Evolutionary conservation across 768 basidiomycete species (phyloP).

Genomic region (Tylopilus subfusipes): DNA sequence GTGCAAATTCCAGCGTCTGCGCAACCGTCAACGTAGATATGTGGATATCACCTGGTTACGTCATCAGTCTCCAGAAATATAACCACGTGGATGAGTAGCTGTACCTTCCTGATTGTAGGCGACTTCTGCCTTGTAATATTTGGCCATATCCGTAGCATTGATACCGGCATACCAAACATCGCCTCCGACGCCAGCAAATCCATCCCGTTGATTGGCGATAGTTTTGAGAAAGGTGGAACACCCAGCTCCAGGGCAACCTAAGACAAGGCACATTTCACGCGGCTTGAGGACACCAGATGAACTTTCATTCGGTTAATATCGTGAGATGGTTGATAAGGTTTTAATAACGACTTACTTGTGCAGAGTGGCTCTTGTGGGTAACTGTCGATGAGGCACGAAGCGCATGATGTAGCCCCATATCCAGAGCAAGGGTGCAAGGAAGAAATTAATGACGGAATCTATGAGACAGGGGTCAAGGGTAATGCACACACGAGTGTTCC

Average conservation of each 20-base stretch:
- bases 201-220: slow-evolving; percentile 71
- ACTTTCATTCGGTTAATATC: slow-evolving; percentile 29
- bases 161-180: slow-evolving; percentile 84
- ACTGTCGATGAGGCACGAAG: slow-evolving; percentile 36
- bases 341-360: slow-evolving; percentile 46
- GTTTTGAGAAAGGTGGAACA: slow-evolving; percentile 85
- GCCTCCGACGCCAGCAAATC: slow-evolving; percentile 61
- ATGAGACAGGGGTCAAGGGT: neutral
- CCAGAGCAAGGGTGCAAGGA: slow-evolving; percentile 49
- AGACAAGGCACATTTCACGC: slow-evolving; percentile 83
- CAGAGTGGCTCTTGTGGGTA: slow-evolving; percentile 50
- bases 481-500: neutral
- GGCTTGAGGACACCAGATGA: slow-evolving; percentile 68
- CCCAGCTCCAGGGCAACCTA: slow-evolving; percentile 81
- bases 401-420: slow-evolving; percentile 41
- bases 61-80: neutral
- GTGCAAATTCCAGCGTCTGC: slow-evolving; percentile 69
- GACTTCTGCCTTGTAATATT: slow-evolving; percentile 75
- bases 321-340: neutral
- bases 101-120: slow-evolving; percentile 74
- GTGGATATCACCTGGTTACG: slow-evolving; percentile 65
- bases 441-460: slow-evolving; percentile 55
- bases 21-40: slow-evolving; percentile 78
- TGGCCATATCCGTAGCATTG: slow-evolving; percentile 67
- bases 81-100: neutral